These are phyloP conservation scores for Biscogniauxia mediterranea DNA, from an alignment of 2,329 filamentous ascomycete genomes.

Conservation along the genomic window DNA sequence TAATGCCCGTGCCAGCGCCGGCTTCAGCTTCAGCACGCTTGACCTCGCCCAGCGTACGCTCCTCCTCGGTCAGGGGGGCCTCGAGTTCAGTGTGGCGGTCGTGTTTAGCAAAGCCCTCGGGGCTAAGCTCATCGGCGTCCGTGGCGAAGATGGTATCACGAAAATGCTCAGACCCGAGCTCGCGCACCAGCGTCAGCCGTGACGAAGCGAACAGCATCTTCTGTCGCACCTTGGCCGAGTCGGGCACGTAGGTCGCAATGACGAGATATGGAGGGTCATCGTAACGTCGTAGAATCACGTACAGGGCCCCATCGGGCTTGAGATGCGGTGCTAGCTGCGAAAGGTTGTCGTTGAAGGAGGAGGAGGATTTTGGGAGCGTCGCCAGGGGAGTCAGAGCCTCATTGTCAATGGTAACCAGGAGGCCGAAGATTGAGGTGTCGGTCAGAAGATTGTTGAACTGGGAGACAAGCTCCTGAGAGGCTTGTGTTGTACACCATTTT, in stretches of 20 bases:
- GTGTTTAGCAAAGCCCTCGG: conserved; percentile 68
- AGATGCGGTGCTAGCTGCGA: conserved; percentile 60
- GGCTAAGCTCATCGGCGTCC: conserved; percentile 64
- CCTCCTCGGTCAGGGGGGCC: conserved; percentile 77
- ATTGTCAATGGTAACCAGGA: conserved; percentile 67
- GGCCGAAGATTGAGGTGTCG: conserved; percentile 61
- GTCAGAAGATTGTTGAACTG: conserved; percentile 70
- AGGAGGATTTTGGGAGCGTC: conserved; percentile 51
- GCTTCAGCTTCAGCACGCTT: conserved; percentile 74
- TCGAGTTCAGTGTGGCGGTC: conserved; percentile 63
- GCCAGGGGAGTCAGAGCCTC: conserved; percentile 65
- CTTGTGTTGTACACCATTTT: conserved; percentile 39
- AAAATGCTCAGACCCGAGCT: conserved; percentile 77
- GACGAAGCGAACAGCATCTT: conserved; percentile 86
- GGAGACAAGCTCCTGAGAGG: conserved; percentile 72
- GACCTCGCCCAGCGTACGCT: conserved; percentile 67
- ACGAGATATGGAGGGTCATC: conserved; percentile 57
- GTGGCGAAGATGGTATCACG: conserved; percentile 74
- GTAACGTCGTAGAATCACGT: conserved; percentile 71
- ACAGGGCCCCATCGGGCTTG: conserved; percentile 65
- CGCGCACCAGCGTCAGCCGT: conserved; percentile 69
- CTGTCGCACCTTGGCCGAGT: conserved; percentile 74
- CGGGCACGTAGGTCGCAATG: conserved; percentile 76
- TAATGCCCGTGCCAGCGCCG: conserved; percentile 61
- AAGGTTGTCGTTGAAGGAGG: conserved; percentile 64